These are phyloP conservation scores for Euphrasia confusa DNA, from an alignment of 257 asterid species.

Conservation along the genomic window DNA sequence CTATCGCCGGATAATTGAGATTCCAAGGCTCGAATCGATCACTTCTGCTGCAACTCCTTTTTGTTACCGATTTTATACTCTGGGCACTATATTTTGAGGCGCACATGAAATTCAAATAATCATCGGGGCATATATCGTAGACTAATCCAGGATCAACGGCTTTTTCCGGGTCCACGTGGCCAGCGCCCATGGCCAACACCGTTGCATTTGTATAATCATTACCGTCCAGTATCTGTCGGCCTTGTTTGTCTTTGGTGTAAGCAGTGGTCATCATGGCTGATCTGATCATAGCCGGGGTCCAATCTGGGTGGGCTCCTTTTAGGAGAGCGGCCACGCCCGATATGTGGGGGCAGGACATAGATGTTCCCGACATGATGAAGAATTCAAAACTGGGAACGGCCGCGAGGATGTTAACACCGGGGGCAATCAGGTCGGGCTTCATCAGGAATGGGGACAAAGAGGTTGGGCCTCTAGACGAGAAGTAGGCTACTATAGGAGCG, in stretches of 20 bases:
- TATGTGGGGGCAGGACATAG: conserved; percentile 90
- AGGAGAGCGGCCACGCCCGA: conserved; percentile 82
- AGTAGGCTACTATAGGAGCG: conserved; percentile 82
- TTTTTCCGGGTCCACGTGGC: conserved; percentile 73
- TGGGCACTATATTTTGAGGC: conserved; percentile 41
- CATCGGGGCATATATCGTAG: conserved; percentile 42
- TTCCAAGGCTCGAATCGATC: conserved; percentile 49
- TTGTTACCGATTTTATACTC: conserved; percentile 38
- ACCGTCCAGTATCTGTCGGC: conserved; percentile 53
- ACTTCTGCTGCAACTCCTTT: conserved; percentile 30
- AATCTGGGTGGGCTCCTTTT: conserved; percentile 83
- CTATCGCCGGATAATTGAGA: conserved; percentile 69
- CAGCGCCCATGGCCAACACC: conserved; percentile 66
- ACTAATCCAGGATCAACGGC: conserved; percentile 81
- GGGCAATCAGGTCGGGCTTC: conserved; percentile 83
- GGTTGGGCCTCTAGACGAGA: conserved; percentile 81
- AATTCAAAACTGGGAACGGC: conserved; percentile 81
- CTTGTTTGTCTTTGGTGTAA: conserved; percentile 38
- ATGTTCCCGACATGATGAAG: conserved; percentile 68
- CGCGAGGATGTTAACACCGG: conserved; percentile 86
- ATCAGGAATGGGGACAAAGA: conserved; percentile 37
- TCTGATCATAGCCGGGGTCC: conserved; percentile 89
- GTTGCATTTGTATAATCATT: conserved; percentile 40
- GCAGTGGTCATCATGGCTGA: conserved; percentile 92
- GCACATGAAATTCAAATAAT: conserved; percentile 61